phyloP scores from a whole-genome alignment of 352 stramenopile species.

The Thalassiosira ordinaria region DNA sequence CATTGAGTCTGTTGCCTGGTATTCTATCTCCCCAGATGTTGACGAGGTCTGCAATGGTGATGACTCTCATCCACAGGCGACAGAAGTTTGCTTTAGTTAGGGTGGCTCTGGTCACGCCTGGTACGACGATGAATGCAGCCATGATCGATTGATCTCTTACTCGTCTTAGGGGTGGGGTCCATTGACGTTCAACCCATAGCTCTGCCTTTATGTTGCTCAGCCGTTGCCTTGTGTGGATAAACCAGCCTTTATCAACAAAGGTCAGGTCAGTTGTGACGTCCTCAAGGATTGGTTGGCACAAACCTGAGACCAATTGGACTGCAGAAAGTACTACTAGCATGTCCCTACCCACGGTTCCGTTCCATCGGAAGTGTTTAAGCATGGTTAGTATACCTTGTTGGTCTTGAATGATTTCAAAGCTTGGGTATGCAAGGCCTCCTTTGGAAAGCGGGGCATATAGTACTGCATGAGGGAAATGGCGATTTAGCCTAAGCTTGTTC shows the following conservation, averaged over 20 bases:
- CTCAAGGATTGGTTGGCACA: constrained; percentile 17
- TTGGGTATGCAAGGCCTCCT: constrained; percentile 3
- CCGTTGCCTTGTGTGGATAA: neutral
- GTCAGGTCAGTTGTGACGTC: neutral
- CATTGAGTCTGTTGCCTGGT: neutral
- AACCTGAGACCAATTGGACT: constrained; percentile 18
- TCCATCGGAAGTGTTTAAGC: constrained; percentile 25
- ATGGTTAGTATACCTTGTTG: constrained; percentile 8
- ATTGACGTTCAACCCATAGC: constrained; percentile 32
- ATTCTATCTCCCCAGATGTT: neutral
- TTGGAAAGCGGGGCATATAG: neutral
- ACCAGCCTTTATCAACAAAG: constrained; percentile 9
- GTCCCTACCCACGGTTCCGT: constrained; percentile 3
- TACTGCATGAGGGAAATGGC: neutral
- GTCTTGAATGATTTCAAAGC: constrained; percentile 20
- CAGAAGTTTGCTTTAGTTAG: constrained; percentile 10
- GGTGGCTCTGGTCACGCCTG: neutral
- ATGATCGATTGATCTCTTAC: constrained; percentile 16
- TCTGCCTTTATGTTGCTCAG: neutral
- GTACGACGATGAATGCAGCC: constrained; percentile 9
- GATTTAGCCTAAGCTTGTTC: constrained; percentile 7
- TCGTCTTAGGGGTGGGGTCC: constrained; percentile 14
- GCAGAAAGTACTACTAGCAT: constrained; percentile 14
- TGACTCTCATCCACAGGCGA: neutral
- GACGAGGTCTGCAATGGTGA: constrained; percentile 10